A percentile compares a stretch with the other conserved stretches of the same genome.
These are phyloP conservation scores for Piper longum DNA, from an alignment of 164 flowering plant genomes.

Conservation along the genomic window DNA sequence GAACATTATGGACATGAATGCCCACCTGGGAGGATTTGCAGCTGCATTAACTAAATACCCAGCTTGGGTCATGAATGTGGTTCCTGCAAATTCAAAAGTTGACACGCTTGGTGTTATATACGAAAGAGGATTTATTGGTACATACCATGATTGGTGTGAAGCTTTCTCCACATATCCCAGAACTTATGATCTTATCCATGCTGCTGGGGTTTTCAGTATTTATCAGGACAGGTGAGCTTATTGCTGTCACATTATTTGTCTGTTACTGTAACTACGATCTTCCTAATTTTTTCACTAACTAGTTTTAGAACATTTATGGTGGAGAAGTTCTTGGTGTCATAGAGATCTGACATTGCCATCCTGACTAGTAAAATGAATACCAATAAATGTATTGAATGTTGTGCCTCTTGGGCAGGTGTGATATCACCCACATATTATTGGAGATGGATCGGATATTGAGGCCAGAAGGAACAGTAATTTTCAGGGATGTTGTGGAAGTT, in stretches of 20 bases:
- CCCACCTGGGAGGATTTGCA: constrained; percentile 61
- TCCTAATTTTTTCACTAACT: too few relatives aligned
- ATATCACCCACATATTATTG: constrained; percentile 60
- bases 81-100: constrained; percentile 49
- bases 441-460: constrained; percentile 23
- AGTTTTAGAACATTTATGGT: too few relatives aligned
- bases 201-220: neutral
- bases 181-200: neutral
- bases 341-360: too few relatives aligned
- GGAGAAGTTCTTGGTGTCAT: too few relatives aligned
- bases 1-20: constrained; percentile 51
- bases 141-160: constrained; percentile 96
- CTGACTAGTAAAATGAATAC: too few relatives aligned
- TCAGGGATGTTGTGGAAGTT: constrained; percentile 80
- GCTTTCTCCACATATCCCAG: neutral
- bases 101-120: constrained; percentile 76
- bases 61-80: constrained; percentile 95
- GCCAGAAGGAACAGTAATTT: constrained; percentile 88
- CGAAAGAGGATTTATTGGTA: constrained; percentile 84
- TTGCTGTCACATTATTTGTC: neutral
- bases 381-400: neutral
- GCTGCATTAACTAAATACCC: constrained; percentile 60
- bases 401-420: constrained; percentile 42
- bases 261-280: too few relatives aligned
- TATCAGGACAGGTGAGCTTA: neutral